Conservation (phyloP, 306 rosid genomes). For the Styphnolobium japonicum region DNA sequence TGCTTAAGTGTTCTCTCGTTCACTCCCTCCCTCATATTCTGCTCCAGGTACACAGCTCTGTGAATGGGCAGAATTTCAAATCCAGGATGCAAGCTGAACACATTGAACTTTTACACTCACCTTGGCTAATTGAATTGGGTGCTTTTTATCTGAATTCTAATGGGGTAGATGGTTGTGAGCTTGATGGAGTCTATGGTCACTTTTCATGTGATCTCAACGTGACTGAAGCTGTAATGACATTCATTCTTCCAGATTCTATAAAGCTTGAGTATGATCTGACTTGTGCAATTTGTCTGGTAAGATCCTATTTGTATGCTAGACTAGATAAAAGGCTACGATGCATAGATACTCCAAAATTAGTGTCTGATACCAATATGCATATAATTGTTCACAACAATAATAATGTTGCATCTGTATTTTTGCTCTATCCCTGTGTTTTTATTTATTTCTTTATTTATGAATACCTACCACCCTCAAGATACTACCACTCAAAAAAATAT, state of each 20-base stretch:
- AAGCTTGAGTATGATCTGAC: constrained; percentile 70
- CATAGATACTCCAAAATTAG: too few species aligned
- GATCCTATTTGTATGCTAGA: constrained; percentile 22
- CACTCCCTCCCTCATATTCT: constrained; percentile 10
- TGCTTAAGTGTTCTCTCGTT: background rate
- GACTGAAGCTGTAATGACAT: constrained; percentile 47
- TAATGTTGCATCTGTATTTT: too few species aligned
- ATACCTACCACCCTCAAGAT: too few species aligned
- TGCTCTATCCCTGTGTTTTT: too few species aligned
- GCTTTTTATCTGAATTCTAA: constrained; percentile 75
- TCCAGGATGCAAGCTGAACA: constrained; percentile 72
- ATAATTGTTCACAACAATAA: too few species aligned
- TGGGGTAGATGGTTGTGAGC: constrained; percentile 41
- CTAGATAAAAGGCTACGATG: background rate
- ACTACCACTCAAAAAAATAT: too few species aligned
- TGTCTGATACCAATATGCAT: too few species aligned
- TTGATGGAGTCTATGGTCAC: constrained; percentile 49
- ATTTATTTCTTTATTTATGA: too few species aligned
- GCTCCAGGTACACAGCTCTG: constrained; percentile 68
- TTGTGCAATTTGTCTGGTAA: constrained; percentile 94
- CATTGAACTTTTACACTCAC: constrained; percentile 83
- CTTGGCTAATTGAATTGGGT: constrained; percentile 91
- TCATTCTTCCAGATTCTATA: constrained; percentile 68
- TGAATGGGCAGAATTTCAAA: constrained; percentile 69
- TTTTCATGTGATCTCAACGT: constrained; percentile 54